Conservation (phyloP, 2,329 filamentous ascomycete species). For the Botryosphaeria dothidea region DNA sequence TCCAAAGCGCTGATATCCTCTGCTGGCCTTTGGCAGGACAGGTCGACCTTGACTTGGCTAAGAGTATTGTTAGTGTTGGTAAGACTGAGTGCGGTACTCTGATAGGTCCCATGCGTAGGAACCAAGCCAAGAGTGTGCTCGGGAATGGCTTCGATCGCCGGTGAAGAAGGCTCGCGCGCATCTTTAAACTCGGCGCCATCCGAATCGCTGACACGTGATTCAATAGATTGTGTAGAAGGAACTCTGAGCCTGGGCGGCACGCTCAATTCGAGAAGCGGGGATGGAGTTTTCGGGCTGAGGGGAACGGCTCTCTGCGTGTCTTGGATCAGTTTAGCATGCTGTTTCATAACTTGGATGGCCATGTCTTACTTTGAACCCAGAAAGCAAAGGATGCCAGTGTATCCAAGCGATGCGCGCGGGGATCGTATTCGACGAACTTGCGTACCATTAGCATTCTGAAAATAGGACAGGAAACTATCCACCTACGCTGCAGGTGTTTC, state of each 20-base stretch:
- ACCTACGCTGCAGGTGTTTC: slow-evolving; percentile 85
- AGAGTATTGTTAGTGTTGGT: slow-evolving; percentile 34
- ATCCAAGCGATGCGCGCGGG: slow-evolving; percentile 83
- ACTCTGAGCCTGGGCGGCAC: slow-evolving; percentile 77
- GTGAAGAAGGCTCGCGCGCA: slow-evolving; percentile 47
- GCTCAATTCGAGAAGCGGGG: slow-evolving; percentile 70
- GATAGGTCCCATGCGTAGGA: slow-evolving; percentile 35
- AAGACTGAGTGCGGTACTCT: background rate
- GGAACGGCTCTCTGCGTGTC: slow-evolving; percentile 38
- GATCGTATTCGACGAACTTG: slow-evolving; percentile 95
- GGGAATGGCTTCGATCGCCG: slow-evolving; percentile 49
- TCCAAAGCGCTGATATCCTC: slow-evolving; percentile 85
- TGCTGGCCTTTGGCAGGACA: slow-evolving; percentile 79
- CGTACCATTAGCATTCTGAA: background rate
- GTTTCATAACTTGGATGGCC: background rate
- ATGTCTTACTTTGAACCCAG: slow-evolving; percentile 77
- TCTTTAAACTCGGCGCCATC: slow-evolving; percentile 55
- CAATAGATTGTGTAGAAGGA: slow-evolving; percentile 83
- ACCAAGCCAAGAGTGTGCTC: slow-evolving; percentile 48
- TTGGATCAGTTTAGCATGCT: slow-evolving; percentile 22
- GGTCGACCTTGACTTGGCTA: slow-evolving; percentile 72
- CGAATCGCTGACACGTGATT: slow-evolving; percentile 75
- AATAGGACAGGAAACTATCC: too few species aligned
- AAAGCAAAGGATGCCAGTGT: slow-evolving; percentile 92
- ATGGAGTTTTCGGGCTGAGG: slow-evolving; percentile 51